Percentiles rank a stretch among this genome's conserved stretches.
These are phyloP conservation scores for Parastagonospora avenae DNA, from an alignment of 2,329 filamentous ascomycete genomes.

Conservation along the genomic window DNA sequence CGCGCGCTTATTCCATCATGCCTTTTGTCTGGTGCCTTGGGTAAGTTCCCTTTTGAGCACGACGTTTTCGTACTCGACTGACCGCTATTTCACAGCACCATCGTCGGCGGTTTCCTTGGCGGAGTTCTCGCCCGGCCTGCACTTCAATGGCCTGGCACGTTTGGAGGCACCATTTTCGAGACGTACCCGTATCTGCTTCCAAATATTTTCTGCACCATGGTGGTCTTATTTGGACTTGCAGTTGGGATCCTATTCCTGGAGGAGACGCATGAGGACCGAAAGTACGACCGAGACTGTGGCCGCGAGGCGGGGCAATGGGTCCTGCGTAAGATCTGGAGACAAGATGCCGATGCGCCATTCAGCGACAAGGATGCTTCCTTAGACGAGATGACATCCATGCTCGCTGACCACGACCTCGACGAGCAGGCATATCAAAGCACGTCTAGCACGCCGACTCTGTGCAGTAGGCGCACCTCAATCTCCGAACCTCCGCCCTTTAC, in stretches of 20 bases:
- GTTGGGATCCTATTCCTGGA: slow-evolving; percentile 87
- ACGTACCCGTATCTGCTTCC: slow-evolving; percentile 87
- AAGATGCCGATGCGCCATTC: slow-evolving; percentile 35
- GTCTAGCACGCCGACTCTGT: slow-evolving; percentile 59
- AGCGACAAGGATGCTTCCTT: slow-evolving; percentile 52
- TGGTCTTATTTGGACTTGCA: slow-evolving; percentile 75
- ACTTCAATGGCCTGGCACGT: slow-evolving; percentile 76
- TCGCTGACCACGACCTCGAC: slow-evolving; percentile 54
- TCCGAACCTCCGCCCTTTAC: slow-evolving; percentile 42
- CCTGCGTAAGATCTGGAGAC: slow-evolving; percentile 41
- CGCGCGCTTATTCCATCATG: slow-evolving; percentile 96
- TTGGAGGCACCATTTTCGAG: slow-evolving; percentile 80
- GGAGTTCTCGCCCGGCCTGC: slow-evolving; percentile 88
- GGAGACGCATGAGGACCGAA: slow-evolving; percentile 88
- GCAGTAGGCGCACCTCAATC: slow-evolving; percentile 38
- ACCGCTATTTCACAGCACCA: slow-evolving; percentile 65
- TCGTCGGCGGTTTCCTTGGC: slow-evolving; percentile 89
- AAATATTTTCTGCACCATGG: slow-evolving; percentile 85
- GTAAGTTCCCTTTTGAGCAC: slow-evolving; percentile 50
- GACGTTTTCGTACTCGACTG: slow-evolving; percentile 20
- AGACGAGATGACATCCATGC: slow-evolving; percentile 67
- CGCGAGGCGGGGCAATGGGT: slow-evolving; percentile 78
- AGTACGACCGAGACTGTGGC: slow-evolving; percentile 74
- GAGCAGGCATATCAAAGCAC: slow-evolving; percentile 67
- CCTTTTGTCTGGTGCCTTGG: slow-evolving; percentile 97